These are phyloP conservation scores for Aspergillus fructus DNA, from an alignment of 2,329 filamentous ascomycete genomes.

Conservation along the genomic window DNA sequence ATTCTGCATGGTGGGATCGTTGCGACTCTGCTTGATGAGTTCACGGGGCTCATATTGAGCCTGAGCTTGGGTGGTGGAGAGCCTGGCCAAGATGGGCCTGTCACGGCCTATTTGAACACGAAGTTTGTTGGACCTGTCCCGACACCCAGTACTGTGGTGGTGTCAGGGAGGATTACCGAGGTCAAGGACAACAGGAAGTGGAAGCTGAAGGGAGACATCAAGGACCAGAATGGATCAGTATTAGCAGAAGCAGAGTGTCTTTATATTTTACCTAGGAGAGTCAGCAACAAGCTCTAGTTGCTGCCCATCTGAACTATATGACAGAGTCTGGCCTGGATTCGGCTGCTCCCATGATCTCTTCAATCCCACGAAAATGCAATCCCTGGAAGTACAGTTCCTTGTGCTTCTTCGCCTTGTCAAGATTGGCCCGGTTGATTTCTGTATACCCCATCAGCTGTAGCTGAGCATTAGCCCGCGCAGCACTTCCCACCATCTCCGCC, in stretches of 20 bases:
- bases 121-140: slow-evolving; percentile 18
- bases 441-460: background rate
- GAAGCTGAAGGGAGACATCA: slow-evolving; percentile 17
- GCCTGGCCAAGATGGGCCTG: slow-evolving; percentile 8
- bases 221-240: slow-evolving; percentile 11
- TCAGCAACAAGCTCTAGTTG: slow-evolving; percentile 5
- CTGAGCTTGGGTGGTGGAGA: slow-evolving; percentile 4
- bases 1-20: slow-evolving; percentile 30
- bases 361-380: background rate
- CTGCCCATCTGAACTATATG: background rate
- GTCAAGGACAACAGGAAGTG: slow-evolving; percentile 16
- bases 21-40: slow-evolving; percentile 27
- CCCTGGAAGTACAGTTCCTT: background rate
- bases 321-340: background rate
- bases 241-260: slow-evolving; percentile 16
- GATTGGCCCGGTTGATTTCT: background rate
- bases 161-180: slow-evolving; percentile 14
- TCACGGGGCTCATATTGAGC: slow-evolving; percentile 20
- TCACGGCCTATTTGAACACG: slow-evolving; percentile 26
- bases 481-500: background rate
- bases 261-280: slow-evolving; percentile 12
- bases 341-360: background rate
- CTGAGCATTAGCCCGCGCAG: background rate
- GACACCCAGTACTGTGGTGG: slow-evolving; percentile 17
- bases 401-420: background rate